Percentiles rank a stretch among this genome's conserved stretches.
Evolutionary conservation across 1,139 yeast species (phyloP).

Genomic region (Waltiozyma sp.): DNA sequence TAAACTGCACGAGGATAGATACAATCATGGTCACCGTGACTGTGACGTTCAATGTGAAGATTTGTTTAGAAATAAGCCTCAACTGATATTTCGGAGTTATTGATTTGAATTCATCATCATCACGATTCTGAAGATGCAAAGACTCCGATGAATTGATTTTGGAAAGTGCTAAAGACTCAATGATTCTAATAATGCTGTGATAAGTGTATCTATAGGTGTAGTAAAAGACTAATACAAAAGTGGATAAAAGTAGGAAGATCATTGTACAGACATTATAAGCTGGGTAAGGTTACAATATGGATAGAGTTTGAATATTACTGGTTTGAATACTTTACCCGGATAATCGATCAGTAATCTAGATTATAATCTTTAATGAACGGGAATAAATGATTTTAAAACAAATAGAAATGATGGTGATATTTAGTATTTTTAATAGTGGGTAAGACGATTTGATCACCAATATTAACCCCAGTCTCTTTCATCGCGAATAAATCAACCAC

Average conservation of each 20-base stretch:
- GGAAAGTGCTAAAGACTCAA: slow-evolving; percentile 10
- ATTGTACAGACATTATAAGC: neutral
- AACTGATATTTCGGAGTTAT: slow-evolving; percentile 1
- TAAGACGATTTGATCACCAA: no score
- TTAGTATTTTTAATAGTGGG: no score
- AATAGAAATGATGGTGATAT: no score
- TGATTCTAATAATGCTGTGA: slow-evolving; percentile 13
- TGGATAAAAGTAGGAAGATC: slow-evolving; percentile 1
- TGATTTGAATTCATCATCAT: slow-evolving; percentile 1
- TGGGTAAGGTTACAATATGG: no score
- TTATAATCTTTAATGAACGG: no score
- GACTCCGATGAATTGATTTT: slow-evolving; percentile 3
- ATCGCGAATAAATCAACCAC: no score
- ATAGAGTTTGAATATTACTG: no score
- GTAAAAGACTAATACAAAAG: slow-evolving; percentile 7
- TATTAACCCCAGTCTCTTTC: no score
- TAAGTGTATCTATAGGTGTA: slow-evolving; percentile 12
- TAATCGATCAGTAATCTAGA: no score
- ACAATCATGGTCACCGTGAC: slow-evolving; percentile 13
- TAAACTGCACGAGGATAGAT: slow-evolving; percentile 13
- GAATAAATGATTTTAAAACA: no score
- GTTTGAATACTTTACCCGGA: no score
- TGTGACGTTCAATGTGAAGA: slow-evolving; percentile 13
- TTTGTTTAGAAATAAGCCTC: slow-evolving; percentile 9
- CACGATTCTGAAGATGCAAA: slow-evolving; percentile 6